Evolutionary conservation across 176 grass and related monocot species (phyloP), one percentile per base, ranked within the genome.

Genomic region (Oryza punctata): DNA sequence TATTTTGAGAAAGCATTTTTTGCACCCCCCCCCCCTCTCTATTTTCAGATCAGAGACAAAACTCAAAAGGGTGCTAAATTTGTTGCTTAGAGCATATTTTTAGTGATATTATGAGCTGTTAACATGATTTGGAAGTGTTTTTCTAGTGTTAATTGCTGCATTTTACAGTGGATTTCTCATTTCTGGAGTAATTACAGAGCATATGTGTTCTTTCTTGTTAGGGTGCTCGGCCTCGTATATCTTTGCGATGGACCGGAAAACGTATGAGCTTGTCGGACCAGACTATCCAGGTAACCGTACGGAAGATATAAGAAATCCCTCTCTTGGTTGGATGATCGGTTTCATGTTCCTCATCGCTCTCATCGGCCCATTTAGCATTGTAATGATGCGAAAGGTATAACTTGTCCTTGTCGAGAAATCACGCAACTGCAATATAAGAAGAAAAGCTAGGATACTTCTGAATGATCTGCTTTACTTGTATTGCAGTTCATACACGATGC

Each of bases 261-360:
- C 82, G 1, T 89, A 89, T 44, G 77, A 85, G 23, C 87, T 89
- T 23, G 29, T 89, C 0, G 76, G 87, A 44, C 87, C 81, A 50
- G 49, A 85, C 28, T 89, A 89, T 85, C 87, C 81, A 0, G 81
- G 81, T 28, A 89, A 85, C n/a, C 76, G 76, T n/a, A n/a, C 14
- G 0, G 33, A 80, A 15, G 87, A 89, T 24, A 35, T 89, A 29
- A 89, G 65, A 75, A 70, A 89, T 80, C 87, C 87, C 28, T 84
- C 87, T 0, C 87, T 89, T 63, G 76, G 70, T 18, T 89, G 87
- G 87, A 89, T 89, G 41, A 89, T 89, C 29, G 63, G 77, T 54
- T 89, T 89, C 71, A 43, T 89, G 23, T 81, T 81, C 19, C 82
- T 76, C n/a, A 85, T 80, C 28, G 76, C 76, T 49, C 76, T 89